phyloP scores from a whole-genome alignment of 2,329 filamentous ascomycete species.

The Aspergillus melleus region DNA sequence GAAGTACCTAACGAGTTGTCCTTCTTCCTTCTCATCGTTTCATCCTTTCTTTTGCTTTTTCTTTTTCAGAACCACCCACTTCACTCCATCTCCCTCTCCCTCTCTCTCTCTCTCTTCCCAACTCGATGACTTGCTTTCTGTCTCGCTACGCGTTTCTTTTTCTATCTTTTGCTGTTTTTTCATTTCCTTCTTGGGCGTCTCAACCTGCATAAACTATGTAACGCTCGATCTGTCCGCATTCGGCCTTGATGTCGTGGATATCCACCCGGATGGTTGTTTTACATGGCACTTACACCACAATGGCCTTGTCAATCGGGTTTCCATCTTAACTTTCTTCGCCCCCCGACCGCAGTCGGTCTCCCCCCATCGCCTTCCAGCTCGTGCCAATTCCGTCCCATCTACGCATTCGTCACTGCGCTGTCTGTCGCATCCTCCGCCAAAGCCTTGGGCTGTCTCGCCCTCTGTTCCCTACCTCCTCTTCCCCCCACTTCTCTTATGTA shows the following conservation, averaged over 20 bases:
- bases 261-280: neutral
- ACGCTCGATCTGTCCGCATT: constrained; percentile 13
- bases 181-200: neutral
- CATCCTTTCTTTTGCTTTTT: too few relatives aligned
- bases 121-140: too few relatives aligned
- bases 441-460: constrained; percentile 3
- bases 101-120: too few relatives aligned
- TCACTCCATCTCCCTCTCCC: too few relatives aligned
- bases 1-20: too few relatives aligned
- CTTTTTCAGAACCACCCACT: too few relatives aligned
- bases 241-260: constrained; percentile 15
- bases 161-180: neutral
- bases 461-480: neutral
- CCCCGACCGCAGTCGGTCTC: constrained; percentile 14
- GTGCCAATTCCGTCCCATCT: neutral
- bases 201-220: neutral
- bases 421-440: constrained; percentile 24
- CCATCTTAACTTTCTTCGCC: constrained; percentile 6
- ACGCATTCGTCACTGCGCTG: constrained; percentile 31
- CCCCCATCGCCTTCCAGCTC: constrained; percentile 13
- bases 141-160: neutral
- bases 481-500: constrained; percentile 25
- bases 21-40: too few relatives aligned
- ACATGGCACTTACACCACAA: constrained; percentile 7
- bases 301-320: constrained; percentile 12